Evolutionary conservation across 306 rosid species (phyloP), one percentile per base, ranked within the genome.

Genomic region (Sicyos baderoa): DNA sequence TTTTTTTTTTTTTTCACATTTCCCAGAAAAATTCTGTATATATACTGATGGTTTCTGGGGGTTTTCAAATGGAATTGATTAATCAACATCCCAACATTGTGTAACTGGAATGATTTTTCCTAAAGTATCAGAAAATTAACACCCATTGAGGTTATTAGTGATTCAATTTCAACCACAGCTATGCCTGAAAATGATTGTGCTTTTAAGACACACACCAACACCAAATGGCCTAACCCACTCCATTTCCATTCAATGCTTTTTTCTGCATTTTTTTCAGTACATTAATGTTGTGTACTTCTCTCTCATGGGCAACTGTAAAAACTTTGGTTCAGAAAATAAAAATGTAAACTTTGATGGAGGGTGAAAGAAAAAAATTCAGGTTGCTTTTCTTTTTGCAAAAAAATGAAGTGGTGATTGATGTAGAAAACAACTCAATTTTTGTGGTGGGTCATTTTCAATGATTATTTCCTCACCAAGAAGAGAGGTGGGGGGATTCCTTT

Each of bases 381-480:
- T 58, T 58, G 9, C 19, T 58, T 58, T 27, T n/a, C n/a, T 23
- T 58, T 58, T 25, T 13, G 44, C 18, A 25, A 58, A 15, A 58
- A 58, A 1, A 10, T 58, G 18, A 23, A 58, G 44, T 58, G 64
- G 61, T 11, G 68, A 35, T 61, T 35, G 68, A 61, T 35, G 55
- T 10, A 66, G 71, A 66, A 19, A 48, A 66, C 27, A 67, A 22
- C 72, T 67, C 23, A 50, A 25, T n/a, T 45, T 22, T 68, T 48
- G 19, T 68, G 72, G 73, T 69, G 59, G 73, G 73, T 10, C 73
- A 69, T 51, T 69, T 69, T 50, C 6, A 69, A 51, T 69, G 60
- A 69, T 69, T 69, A 69, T 51, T 23, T 51, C 47, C 48, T 44
- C 51, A 19, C 70, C 50, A 64, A 44, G 11, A 64, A 18, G 9